Evolutionary conservation across 78 protist genomes (phyloP), one percentile per base, ranked within the genome.

Genomic region (slime mould (Dictyostelium discoideum)): DNA sequence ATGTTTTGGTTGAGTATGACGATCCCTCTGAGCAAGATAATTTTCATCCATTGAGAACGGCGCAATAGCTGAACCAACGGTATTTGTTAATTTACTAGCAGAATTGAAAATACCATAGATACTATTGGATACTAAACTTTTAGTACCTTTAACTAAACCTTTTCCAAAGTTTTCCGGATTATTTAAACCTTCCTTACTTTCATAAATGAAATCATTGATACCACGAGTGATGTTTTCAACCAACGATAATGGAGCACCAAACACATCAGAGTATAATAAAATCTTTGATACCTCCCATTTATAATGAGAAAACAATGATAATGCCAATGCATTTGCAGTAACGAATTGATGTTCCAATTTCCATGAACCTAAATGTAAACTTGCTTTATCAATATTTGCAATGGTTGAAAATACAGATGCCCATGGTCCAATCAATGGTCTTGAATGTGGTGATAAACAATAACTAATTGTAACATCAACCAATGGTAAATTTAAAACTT

Each of bases 81-180:
- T 50, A 14, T 92, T 90, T 18, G 97, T 81, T 16, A 96, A 32
- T 69, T 87, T 96, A 26, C 79, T 80, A 8, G 96, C 93, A 42
- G 97, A 81, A 85, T 93, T 96, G 44, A 96, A 96, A 11, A 93
- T 60, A 69, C 97, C 98, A 69, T 60, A 93, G 37, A 96, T 50
- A 26, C 87, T 80, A 42, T 89, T 96, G 14, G 85, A 85, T 2
- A 76, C 39, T 26, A 97, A 57, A 13, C 44, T 22, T 48, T 67
- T 14, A 46, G 97, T 82, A 32, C 94, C 87, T 40, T 67, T 57
- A 0, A 26, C 46, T 2, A 89, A 16, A 54, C 92, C 92, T 22
- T 44, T 54, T 6, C 48, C 37, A 32, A 86, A 50, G 11, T 74
- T 48, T 32, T 86, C 60, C 6, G 76, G 82, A 40, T 89, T 48